A percentile compares a stretch with the other conserved stretches of the same genome.
phyloP scores from a whole-genome alignment of 1,139 yeast genomes.

The Candida sojae region DNA sequence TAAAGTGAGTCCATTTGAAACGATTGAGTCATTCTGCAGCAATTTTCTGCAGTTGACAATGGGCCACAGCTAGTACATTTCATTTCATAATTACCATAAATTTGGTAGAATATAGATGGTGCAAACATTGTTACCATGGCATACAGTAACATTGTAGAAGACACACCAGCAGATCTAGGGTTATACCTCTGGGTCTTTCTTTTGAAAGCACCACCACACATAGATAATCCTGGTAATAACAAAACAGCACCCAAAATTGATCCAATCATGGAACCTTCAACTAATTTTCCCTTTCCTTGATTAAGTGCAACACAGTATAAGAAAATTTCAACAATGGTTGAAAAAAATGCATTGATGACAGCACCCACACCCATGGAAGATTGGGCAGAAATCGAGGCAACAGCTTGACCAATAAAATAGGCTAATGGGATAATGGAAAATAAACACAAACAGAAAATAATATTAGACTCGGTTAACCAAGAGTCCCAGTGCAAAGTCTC shows the following conservation, averaged over 20 bases:
- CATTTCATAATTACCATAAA: constrained; percentile 86
- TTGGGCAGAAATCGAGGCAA: constrained; percentile 97
- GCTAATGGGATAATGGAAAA: constrained; percentile 91
- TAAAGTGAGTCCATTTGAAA: constrained; percentile 75
- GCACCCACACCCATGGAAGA: constrained; percentile 99
- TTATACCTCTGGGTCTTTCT: constrained; percentile 93
- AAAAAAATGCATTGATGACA: constrained; percentile 94
- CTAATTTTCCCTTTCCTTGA: constrained; percentile 84
- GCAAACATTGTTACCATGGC: constrained; percentile 92
- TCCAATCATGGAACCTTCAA: constrained; percentile 98
- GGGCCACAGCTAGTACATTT: constrained; percentile 56
- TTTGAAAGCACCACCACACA: constrained; percentile 95
- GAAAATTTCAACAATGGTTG: constrained; percentile 92
- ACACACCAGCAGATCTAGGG: constrained; percentile 95
- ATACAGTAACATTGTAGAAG: constrained; percentile 91
- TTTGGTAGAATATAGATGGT: constrained; percentile 87
- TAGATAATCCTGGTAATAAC: constrained; percentile 87
- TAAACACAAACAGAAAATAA: constrained; percentile 74
- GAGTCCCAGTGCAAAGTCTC: constrained; percentile 48
- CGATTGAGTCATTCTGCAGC: constrained; percentile 75
- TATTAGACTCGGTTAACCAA: constrained; percentile 59
- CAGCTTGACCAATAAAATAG: constrained; percentile 97
- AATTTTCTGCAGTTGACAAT: constrained; percentile 20
- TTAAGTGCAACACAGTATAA: constrained; percentile 87
- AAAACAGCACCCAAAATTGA: constrained; percentile 91